Evolutionary conservation across 306 rosid genomes (phyloP).

Genomic region (Begonia fuchsioides): DNA sequence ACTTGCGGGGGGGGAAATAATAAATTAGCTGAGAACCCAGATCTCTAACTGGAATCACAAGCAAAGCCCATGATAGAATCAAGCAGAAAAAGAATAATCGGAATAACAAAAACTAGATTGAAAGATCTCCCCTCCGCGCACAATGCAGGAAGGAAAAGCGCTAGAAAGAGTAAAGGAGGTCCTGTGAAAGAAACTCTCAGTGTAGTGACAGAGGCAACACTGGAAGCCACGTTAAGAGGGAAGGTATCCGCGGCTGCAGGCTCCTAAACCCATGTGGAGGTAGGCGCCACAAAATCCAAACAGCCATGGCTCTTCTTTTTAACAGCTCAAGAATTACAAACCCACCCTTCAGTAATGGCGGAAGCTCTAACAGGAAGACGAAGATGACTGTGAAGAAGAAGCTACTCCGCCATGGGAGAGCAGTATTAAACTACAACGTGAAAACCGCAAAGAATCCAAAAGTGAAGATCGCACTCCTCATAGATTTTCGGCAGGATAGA

Average conservation of each 20-base stretch:
- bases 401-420: no score
- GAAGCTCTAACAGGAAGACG: no score
- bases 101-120: constrained; percentile 24
- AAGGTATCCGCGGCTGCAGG: constrained; percentile 77
- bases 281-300: constrained; percentile 20
- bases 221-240: constrained; percentile 61
- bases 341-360: no score
- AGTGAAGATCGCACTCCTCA: no score
- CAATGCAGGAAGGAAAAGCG: constrained; percentile 31
- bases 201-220: constrained; percentile 23
- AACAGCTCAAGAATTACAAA: constrained; percentile 1
- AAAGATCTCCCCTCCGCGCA: constrained; percentile 12
- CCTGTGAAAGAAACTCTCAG: constrained; percentile 16
- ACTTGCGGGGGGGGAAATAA: constrained; percentile 9
- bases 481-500: no score
- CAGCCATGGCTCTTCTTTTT: constrained; percentile 9
- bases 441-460: no score
- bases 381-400: no score
- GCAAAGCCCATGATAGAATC: constrained; percentile 20
- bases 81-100: constrained; percentile 8
- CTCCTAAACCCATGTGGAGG: constrained; percentile 38
- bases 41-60: constrained; percentile 31
- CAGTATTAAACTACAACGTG: no score
- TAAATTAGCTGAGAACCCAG: constrained; percentile 21
- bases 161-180: constrained; percentile 11